Conservation (phyloP, 176 grass and related monocot species). For the Oryza punctata region DNA sequence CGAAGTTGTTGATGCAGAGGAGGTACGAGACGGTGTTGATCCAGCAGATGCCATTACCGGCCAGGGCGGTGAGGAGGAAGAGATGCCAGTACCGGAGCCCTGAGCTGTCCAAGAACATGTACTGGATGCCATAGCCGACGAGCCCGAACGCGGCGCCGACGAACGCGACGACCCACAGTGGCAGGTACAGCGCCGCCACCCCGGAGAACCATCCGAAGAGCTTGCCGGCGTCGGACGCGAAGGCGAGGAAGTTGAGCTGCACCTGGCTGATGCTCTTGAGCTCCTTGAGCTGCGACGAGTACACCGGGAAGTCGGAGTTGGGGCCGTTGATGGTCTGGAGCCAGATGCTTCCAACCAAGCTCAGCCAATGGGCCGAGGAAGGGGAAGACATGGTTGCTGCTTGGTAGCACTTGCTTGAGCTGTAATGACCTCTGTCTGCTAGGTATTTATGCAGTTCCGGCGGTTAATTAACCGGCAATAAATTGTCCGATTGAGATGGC, state of each 20-base stretch:
- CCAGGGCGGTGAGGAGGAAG: conserved; percentile 83
- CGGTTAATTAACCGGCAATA: conserved; percentile 39
- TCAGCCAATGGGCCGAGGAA: conserved; percentile 78
- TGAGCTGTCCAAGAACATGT: conserved; percentile 70
- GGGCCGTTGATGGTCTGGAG: conserved; percentile 92
- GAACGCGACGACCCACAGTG: conserved; percentile 72
- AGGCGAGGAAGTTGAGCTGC: conserved; percentile 94
- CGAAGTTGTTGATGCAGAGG: conserved; percentile 93
- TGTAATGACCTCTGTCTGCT: conserved; percentile 29
- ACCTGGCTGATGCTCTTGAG: conserved; percentile 86
- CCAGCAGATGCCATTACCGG: conserved; percentile 98
- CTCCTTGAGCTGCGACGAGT: conserved; percentile 97
- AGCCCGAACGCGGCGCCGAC: conserved; percentile 69
- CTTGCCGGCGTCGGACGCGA: conserved; percentile 95
- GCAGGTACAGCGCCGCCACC: conserved; percentile 74
- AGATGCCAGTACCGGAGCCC: conserved; percentile 71
- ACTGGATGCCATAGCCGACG: conserved; percentile 90
- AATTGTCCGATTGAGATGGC: conserved; percentile 19
- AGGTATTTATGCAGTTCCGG: conserved; percentile 59
- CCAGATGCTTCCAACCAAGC: conserved; percentile 94
- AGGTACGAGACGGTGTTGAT: conserved; percentile 98
- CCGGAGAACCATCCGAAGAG: conserved; percentile 98
- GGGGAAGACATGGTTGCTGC: conserved; percentile 52
- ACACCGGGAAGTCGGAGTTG: conserved; percentile 94
- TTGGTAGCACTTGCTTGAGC: conserved; percentile 44